Evolutionary conservation across 2,329 filamentous ascomycete species (phyloP), one percentile per base, ranked within the genome.

Genomic region (Dichotomopilus funicola): DNA sequence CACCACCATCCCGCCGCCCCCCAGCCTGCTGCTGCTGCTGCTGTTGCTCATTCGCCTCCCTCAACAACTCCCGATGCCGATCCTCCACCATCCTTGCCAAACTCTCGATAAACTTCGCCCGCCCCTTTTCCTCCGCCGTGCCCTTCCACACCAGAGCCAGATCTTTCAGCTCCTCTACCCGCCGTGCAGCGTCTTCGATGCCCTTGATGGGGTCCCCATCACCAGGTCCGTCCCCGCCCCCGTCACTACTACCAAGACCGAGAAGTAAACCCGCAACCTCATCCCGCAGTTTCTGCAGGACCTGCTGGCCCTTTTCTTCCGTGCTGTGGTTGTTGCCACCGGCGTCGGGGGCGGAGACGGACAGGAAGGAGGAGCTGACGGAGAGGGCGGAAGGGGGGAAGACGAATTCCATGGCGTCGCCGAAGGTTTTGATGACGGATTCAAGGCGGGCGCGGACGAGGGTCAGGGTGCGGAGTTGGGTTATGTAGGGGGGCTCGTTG

Each of bases 391-490:
- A 95, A 0, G 92, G 91, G 0, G 92, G 89, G 49, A 96, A 83
- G 1, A 89, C 87, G 79, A 95, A 97, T 64, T 95, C 87, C 89
- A 97, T 96, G 36, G 94, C 92, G 64, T 95, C 87, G 42, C 91
- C 92, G 69, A 99, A 99, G 1, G 86, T 87, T 69, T 89, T 88
- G 66, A 97, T 91, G 31, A 97, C 91, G 1, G 85, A 81, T 61
- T 97, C 91, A 12, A 99, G 79, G n/a, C 91, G 87, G 1, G 82
- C 75, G 50, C 91, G 88, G 34, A 97, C 90, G 43, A 87, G 80
- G 3, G 87, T 89, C 40, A 99, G 78, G 11, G 87, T 95, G 63
- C 89, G 88, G 54, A 99, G 78, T 62, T 91, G 86, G 51, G 80
- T 80, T 61, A 96, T 86, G 70, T 87, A 89, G 36, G 78, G 74